Evolutionary conservation across 345 rosid genomes (phyloP).

Genomic region (Clarkia xantiana): DNA sequence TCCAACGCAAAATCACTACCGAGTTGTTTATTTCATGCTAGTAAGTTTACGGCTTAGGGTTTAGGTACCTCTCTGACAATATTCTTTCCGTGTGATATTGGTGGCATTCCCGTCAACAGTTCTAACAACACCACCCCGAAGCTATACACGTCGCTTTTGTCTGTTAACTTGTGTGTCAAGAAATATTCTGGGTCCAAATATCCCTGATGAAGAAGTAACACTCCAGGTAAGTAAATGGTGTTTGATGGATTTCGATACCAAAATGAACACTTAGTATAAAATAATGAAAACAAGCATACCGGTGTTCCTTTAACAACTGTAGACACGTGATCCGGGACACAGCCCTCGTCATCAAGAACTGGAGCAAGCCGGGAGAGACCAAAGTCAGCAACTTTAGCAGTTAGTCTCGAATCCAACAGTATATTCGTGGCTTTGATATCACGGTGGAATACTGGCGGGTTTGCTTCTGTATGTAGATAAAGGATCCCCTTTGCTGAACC

Average conservation of each 20-base stretch:
- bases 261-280: too few species aligned
- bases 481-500: conserved; percentile 82
- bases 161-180: conserved; percentile 82
- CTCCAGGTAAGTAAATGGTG: too few species aligned
- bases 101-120: conserved; percentile 87
- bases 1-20: too few species aligned
- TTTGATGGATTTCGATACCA: too few species aligned
- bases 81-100: conserved; percentile 89
- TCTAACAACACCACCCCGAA: conserved; percentile 88
- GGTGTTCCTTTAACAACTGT: conserved; percentile 95
- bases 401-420: conserved; percentile 49
- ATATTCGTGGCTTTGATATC: conserved; percentile 96
- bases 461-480: conserved; percentile 81
- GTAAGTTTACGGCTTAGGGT: too few species aligned
- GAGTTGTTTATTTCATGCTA: too few species aligned
- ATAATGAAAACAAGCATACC: background rate
- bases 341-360: conserved; percentile 62
- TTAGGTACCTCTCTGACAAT: conserved; percentile 73
- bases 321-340: conserved; percentile 61
- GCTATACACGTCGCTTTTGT: conserved; percentile 95
- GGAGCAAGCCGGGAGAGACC: conserved; percentile 91
- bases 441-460: conserved; percentile 88
- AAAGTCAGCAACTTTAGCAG: conserved; percentile 93
- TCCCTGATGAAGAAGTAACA: conserved; percentile 30
- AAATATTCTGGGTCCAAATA: conserved; percentile 96